Percentiles rank a stretch among this genome's conserved stretches.
These are phyloP conservation scores for Stachybotrys chlorohalonatus DNA, from an alignment of 2,329 filamentous ascomycete species.

Conservation along the genomic window DNA sequence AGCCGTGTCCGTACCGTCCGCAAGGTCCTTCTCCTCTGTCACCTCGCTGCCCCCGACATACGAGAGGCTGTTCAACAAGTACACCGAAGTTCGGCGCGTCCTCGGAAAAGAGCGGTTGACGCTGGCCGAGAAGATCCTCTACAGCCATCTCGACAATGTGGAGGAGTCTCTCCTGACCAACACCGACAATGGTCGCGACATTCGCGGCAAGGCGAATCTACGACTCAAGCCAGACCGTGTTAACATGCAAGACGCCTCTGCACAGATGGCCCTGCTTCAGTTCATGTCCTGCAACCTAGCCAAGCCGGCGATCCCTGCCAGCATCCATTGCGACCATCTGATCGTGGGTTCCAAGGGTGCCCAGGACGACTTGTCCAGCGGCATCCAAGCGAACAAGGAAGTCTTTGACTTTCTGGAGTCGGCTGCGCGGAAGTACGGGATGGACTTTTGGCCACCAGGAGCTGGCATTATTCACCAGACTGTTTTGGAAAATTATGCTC, in stretches of 20 bases:
- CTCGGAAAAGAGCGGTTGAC: slow-evolving; percentile 64
- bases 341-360: slow-evolving; percentile 93
- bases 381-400: slow-evolving; percentile 88
- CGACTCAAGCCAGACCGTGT: slow-evolving; percentile 96
- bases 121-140: slow-evolving; percentile 95
- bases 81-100: slow-evolving; percentile 65
- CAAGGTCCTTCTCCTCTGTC: slow-evolving; percentile 28
- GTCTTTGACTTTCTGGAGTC: slow-evolving; percentile 97
- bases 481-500: slow-evolving; percentile 93
- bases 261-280: slow-evolving; percentile 95
- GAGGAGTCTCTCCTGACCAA: slow-evolving; percentile 79
- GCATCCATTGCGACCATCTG: slow-evolving; percentile 98
- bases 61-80: slow-evolving; percentile 67
- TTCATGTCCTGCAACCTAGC: slow-evolving; percentile 96
- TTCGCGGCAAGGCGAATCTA: slow-evolving; percentile 83
- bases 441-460: slow-evolving; percentile 92
- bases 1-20: slow-evolving; percentile 20
- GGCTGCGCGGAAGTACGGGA: slow-evolving; percentile 81
- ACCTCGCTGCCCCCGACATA: slow-evolving; percentile 60
- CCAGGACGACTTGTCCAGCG: slow-evolving; percentile 72
- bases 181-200: slow-evolving; percentile 74
- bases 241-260: slow-evolving; percentile 98
- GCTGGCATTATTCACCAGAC: slow-evolving; percentile 97
- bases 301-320: slow-evolving; percentile 85
- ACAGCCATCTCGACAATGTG: slow-evolving; percentile 83